Evolutionary conservation across 129 eudicot genomes (phyloP).

Genomic region (Escallonia herrerae): DNA sequence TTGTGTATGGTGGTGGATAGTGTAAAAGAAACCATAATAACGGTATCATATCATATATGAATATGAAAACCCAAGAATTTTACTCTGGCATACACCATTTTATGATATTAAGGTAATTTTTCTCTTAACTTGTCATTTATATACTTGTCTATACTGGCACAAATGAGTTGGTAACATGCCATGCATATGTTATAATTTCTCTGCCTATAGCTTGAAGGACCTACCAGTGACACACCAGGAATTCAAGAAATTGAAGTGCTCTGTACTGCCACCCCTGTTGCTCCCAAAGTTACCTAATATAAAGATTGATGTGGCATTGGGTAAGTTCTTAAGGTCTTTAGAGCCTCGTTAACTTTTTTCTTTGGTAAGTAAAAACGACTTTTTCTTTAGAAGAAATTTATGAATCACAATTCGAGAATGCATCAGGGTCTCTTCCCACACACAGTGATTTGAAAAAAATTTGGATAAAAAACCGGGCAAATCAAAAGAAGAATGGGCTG

Average conservation of each 20-base stretch:
- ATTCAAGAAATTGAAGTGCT: slow-evolving; percentile 42
- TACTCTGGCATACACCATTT: slow-evolving; percentile 49
- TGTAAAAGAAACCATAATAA: slow-evolving; percentile 38
- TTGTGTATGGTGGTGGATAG: slow-evolving; percentile 41
- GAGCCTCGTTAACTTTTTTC: neutral
- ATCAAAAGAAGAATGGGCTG: slow-evolving; percentile 37
- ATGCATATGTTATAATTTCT: slow-evolving; percentile 19
- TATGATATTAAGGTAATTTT: slow-evolving; percentile 59
- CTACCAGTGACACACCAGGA: slow-evolving; percentile 52
- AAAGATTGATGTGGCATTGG: slow-evolving; percentile 44
- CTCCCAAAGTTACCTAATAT: slow-evolving; percentile 40
- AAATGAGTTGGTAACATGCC: neutral
- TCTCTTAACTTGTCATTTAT: neutral
- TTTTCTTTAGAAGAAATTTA: neutral
- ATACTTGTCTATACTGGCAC: neutral
- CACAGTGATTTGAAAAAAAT: slow-evolving; percentile 49
- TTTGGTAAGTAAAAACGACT: neutral
- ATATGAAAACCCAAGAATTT: slow-evolving; percentile 38
- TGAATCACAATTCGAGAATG: neutral
- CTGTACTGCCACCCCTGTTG: slow-evolving; percentile 39
- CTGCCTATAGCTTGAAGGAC: slow-evolving; percentile 38
- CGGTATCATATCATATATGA: slow-evolving; percentile 10
- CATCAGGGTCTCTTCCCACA: slow-evolving; percentile 64
- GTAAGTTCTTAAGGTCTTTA: slow-evolving; percentile 32
- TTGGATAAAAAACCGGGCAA: slow-evolving; percentile 24